Conservation (phyloP, 768 basidiomycete genomes). For the Clitopilus passeckerianus region DNA sequence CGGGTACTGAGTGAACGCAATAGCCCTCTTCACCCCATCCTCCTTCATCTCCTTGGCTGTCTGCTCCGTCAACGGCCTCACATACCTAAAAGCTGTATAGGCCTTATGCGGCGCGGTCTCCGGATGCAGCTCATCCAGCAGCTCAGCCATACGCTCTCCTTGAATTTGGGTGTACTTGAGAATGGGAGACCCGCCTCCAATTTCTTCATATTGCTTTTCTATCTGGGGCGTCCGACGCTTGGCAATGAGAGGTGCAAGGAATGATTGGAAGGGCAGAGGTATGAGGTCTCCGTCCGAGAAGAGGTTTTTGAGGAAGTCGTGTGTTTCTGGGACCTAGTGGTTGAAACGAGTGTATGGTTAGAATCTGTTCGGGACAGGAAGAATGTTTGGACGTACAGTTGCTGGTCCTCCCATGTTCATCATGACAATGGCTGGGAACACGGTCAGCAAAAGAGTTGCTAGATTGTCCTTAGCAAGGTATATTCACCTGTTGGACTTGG, state of each 20-base stretch:
- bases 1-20: conserved; percentile 98
- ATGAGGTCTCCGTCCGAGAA: conserved; percentile 94
- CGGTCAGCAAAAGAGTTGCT: background rate
- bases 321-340: conserved; percentile 80
- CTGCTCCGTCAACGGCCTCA: conserved; percentile 80
- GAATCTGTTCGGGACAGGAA: background rate
- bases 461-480: background rate
- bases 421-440: conserved; percentile 77
- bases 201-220: conserved; percentile 89
- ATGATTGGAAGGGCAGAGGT: conserved; percentile 86
- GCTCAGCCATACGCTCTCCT: conserved; percentile 82
- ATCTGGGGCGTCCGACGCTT: conserved; percentile 86
- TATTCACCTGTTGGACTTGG: background rate
- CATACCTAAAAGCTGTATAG: conserved; percentile 96
- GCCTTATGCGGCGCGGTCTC: conserved; percentile 91
- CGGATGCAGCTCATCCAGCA: conserved; percentile 94
- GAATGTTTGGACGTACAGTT: conserved; percentile 49
- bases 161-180: conserved; percentile 84
- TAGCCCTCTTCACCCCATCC: conserved; percentile 87
- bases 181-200: conserved; percentile 97
- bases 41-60: conserved; percentile 78
- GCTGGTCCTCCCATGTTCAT: conserved; percentile 99
- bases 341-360: conserved; percentile 5
- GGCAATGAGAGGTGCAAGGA: conserved; percentile 87
- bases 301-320: conserved; percentile 87